Evolutionary conservation across 2,329 filamentous ascomycete species (phyloP).

Genomic region (Ascochyta rabiei): DNA sequence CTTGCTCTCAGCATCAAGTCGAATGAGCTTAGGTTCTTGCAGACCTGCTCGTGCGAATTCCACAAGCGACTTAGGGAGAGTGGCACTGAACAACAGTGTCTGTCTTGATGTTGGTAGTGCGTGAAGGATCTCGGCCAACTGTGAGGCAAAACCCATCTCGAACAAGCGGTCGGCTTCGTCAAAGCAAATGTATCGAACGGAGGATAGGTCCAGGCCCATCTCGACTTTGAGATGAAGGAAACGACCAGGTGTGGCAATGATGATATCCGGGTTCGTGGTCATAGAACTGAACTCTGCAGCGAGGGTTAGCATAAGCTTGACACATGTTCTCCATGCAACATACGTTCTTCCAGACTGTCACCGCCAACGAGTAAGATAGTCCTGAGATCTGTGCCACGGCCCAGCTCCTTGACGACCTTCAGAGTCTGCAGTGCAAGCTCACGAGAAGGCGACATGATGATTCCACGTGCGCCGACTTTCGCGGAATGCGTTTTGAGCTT

Average conservation of each 20-base stretch:
- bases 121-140: constrained; percentile 90
- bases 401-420: constrained; percentile 94
- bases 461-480: constrained; percentile 81
- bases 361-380: constrained; percentile 91
- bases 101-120: constrained; percentile 83
- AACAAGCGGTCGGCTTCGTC: constrained; percentile 97
- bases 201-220: constrained; percentile 90
- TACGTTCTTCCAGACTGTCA: constrained; percentile 87
- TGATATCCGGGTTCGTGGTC: constrained; percentile 93
- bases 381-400: constrained; percentile 87
- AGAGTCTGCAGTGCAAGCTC: constrained; percentile 94
- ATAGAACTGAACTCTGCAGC: constrained; percentile 76
- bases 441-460: constrained; percentile 90
- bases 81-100: constrained; percentile 93
- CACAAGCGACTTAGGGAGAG: constrained; percentile 88
- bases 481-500: constrained; percentile 86
- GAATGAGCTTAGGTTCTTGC: constrained; percentile 87
- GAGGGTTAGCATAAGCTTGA: constrained; percentile 8
- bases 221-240: constrained; percentile 97
- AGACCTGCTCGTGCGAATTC: constrained; percentile 94
- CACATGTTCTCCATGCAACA: constrained; percentile 9
- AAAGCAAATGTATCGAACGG: constrained; percentile 92
- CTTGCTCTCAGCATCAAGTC: constrained; percentile 93
- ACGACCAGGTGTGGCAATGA: constrained; percentile 95
- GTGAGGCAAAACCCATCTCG: constrained; percentile 97